Conservation (phyloP, 495 filamentous ascomycete species). For the Penicillium maclennaniae region DNA sequence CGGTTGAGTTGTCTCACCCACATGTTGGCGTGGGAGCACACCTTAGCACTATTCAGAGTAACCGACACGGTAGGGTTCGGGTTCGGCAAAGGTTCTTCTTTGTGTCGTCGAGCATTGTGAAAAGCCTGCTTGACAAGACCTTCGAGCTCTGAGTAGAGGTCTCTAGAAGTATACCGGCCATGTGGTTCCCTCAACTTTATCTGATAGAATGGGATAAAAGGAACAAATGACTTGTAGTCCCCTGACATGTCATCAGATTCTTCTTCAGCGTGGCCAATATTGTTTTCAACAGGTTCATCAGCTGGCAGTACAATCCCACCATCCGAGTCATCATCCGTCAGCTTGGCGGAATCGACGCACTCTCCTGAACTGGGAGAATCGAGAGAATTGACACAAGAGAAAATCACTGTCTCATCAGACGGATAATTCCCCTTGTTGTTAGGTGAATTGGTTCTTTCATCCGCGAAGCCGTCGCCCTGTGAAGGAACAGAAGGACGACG, state of each 20-base stretch:
- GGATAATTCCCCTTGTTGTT: background rate
- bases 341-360: background rate
- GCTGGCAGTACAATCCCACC: background rate
- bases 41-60: background rate
- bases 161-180: conserved; percentile 20
- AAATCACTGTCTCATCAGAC: background rate
- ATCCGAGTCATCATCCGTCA: background rate
- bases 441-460: background rate
- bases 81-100: conserved; percentile 13
- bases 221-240: conserved; percentile 1
- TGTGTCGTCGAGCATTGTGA: conserved; percentile 22
- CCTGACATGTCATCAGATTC: background rate
- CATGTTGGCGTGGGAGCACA: conserved; percentile 28
- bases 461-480: no score
- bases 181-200: conserved; percentile 10
- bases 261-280: no score
- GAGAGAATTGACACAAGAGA: background rate
- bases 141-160: conserved; percentile 23
- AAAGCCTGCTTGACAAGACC: conserved; percentile 30
- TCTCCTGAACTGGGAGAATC: background rate
- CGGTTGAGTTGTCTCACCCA: conserved; percentile 27
- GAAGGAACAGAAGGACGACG: background rate
- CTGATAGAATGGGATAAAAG: conserved; percentile 26
- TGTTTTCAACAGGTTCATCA: background rate
- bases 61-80: conserved; percentile 1